phyloP scores from a whole-genome alignment of 108 stramenopile genomes.

The Bacterosira constricta region DNA sequence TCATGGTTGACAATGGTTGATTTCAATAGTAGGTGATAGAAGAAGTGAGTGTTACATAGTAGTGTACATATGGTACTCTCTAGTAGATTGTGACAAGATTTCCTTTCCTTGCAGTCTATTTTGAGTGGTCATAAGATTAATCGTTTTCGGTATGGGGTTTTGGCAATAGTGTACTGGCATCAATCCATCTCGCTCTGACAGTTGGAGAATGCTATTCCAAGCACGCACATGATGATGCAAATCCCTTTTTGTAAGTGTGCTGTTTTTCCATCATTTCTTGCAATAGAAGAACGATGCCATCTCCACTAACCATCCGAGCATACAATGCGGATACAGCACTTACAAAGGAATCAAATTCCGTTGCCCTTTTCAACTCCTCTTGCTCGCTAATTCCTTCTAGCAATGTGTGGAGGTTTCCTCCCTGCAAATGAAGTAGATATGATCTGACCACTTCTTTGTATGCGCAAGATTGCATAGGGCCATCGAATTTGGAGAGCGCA shows the following conservation, averaged over 20 bases:
- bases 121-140: no score
- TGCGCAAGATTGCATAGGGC: constrained; percentile 42
- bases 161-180: not conserved
- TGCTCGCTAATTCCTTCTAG: constrained; percentile 14
- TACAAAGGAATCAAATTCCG: constrained; percentile 48
- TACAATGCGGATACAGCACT: constrained; percentile 68
- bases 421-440: constrained; percentile 51
- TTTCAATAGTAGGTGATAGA: no score
- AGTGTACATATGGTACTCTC: no score
- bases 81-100: no score
- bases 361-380: not conserved
- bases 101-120: no score
- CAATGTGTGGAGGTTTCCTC: constrained; percentile 62
- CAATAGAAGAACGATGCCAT: constrained; percentile 51
- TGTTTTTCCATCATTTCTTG: constrained; percentile 49
- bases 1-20: no score
- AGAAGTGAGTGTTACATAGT: no score
- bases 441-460: constrained; percentile 34
- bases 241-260: constrained; percentile 32
- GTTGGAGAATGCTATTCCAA: constrained; percentile 19
- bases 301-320: constrained; percentile 76
- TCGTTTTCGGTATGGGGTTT: no score
- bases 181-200: no score
- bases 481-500: constrained; percentile 23
- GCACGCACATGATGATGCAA: constrained; percentile 34